Percentiles rank a stretch among this genome's conserved stretches.
Conservation (phyloP, 2,329 filamentous ascomycete genomes). For the Paracamarosporium sp. region DNA sequence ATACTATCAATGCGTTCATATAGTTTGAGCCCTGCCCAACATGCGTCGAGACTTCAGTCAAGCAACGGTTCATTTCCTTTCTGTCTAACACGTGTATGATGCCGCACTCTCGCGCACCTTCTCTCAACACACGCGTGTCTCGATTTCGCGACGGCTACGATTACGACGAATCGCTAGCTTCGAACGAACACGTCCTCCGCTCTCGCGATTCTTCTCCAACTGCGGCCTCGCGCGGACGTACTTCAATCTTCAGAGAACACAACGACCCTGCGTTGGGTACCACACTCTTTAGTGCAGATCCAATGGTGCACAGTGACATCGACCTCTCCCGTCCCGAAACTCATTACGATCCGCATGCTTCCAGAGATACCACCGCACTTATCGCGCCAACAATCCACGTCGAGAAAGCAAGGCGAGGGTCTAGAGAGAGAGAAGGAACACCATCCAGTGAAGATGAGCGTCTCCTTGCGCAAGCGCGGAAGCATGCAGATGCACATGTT, state of each 20-base stretch:
- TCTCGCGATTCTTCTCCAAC: not conserved
- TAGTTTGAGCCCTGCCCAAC: not conserved
- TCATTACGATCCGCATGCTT: not conserved
- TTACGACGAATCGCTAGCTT: not conserved
- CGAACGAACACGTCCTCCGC: not conserved
- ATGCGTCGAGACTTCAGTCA: not conserved
- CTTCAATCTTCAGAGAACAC: not conserved
- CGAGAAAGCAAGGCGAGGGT: not conserved
- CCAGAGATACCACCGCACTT: not conserved
- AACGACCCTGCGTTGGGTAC: not conserved
- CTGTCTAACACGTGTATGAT: not conserved
- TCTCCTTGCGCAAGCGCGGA: conserved; percentile 1
- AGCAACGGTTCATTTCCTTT: not conserved
- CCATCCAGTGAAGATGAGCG: conserved; percentile 1
- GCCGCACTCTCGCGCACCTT: not conserved
- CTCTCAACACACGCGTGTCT: conserved; percentile 9
- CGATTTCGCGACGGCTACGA: conserved; percentile 6
- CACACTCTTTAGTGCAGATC: not conserved
- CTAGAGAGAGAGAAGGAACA: not conserved
- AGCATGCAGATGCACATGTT: not conserved
- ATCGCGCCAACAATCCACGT: not conserved
- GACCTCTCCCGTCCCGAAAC: conserved; percentile 3
- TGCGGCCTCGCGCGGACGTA: not conserved
- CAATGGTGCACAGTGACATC: not conserved
- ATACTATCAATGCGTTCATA: not conserved